phyloP scores from a whole-genome alignment of 2,329 filamentous ascomycete species.

The Neoarthrinium moseri region DNA sequence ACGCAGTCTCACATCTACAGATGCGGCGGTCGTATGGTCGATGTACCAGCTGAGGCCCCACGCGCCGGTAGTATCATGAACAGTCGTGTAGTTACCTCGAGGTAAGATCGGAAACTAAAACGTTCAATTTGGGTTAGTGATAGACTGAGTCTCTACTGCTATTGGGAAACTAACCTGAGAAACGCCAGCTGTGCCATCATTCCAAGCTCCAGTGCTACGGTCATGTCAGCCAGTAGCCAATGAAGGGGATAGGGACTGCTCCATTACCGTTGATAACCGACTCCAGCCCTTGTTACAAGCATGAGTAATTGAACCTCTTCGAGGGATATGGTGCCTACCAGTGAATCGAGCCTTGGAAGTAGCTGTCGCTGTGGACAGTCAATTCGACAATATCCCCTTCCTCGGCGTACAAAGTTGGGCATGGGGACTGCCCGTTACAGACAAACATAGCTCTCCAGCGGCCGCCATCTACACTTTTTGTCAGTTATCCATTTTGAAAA shows the following conservation, averaged over 20 bases:
- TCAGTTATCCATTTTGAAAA: not conserved
- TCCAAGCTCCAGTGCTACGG: slow-evolving; percentile 13
- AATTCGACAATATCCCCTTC: slow-evolving; percentile 16
- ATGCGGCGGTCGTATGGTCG: slow-evolving; percentile 15
- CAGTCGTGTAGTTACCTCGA: slow-evolving; percentile 13
- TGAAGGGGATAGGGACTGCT: not conserved
- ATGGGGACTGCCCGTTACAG: slow-evolving; percentile 15
- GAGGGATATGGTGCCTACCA: slow-evolving; percentile 9
- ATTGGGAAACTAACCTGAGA: slow-evolving; percentile 11
- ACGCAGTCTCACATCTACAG: slow-evolving; percentile 10
- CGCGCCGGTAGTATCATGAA: slow-evolving; percentile 12
- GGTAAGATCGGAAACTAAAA: slow-evolving; percentile 12
- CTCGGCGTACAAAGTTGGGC: slow-evolving; percentile 13
- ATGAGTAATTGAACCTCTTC: not conserved
- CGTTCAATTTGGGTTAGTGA: too few relatives aligned
- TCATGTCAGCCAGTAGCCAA: not conserved
- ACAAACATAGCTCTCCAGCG: slow-evolving; percentile 15
- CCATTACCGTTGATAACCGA: not conserved
- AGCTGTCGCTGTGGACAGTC: slow-evolving; percentile 13
- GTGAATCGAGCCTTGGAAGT: slow-evolving; percentile 15
- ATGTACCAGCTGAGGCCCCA: slow-evolving; percentile 17
- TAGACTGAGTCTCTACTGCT: too few relatives aligned
- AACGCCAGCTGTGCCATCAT: slow-evolving; percentile 15
- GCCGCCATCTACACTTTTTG: slow-evolving; percentile 10
- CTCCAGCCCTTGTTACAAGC: not conserved